Conservation (phyloP, 441 rosid genomes). For the Melastoma candidum region DNA sequence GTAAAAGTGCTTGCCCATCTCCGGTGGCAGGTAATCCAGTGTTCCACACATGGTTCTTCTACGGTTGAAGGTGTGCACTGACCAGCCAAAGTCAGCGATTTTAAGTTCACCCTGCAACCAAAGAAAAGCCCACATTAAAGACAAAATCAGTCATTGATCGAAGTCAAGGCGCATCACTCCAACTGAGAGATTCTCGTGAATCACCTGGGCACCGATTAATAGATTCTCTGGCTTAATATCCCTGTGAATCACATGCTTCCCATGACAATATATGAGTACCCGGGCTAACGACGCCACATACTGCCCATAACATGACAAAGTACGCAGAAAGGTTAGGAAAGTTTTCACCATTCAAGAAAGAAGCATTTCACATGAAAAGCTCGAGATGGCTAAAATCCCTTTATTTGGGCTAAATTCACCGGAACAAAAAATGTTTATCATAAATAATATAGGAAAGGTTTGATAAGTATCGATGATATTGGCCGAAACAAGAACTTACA, state of each 20-base stretch:
- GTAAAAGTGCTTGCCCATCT: conserved; percentile 51
- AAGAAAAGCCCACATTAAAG: background rate
- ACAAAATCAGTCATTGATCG: background rate
- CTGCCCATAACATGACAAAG: conserved; percentile 31
- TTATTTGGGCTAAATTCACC: no score
- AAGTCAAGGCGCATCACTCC: background rate
- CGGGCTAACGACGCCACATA: conserved; percentile 95
- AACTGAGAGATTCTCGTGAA: background rate
- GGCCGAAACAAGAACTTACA: conserved; percentile 30
- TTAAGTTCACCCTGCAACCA: conserved; percentile 79
- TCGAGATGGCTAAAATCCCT: no score
- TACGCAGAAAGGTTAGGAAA: background rate
- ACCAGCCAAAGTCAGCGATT: conserved; percentile 99
- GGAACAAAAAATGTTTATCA: no score
- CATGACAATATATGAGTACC: conserved; percentile 95
- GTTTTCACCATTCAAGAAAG: background rate
- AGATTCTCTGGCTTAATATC: conserved; percentile 96
- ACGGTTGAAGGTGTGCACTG: conserved; percentile 91
- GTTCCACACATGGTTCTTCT: conserved; percentile 97
- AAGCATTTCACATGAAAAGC: background rate
- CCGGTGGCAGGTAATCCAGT: conserved; percentile 94
- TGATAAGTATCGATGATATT: background rate
- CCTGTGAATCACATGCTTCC: conserved; percentile 95
- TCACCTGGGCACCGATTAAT: conserved; percentile 78
- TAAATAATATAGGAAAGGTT: background rate